Evolutionary conservation across 1,284 basidiomycete genomes (phyloP).

Genomic region (Dichomitus squalens): DNA sequence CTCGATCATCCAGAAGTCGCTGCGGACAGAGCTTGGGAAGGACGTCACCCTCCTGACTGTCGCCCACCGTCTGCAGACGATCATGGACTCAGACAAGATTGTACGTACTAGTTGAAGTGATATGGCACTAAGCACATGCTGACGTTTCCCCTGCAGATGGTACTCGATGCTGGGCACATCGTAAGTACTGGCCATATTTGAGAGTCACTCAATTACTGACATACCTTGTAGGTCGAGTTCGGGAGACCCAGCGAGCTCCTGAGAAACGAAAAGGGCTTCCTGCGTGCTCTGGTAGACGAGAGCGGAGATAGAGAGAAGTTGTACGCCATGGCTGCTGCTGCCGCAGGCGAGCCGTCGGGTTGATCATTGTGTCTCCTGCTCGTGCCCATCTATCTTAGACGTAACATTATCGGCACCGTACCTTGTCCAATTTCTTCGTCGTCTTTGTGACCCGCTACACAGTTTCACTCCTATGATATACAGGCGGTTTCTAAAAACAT

Average conservation of each 20-base stretch:
- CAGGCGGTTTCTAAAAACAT: no score
- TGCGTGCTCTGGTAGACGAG: constrained; percentile 60
- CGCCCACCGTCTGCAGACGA: constrained; percentile 71
- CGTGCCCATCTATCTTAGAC: no score
- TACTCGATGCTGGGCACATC: constrained; percentile 40
- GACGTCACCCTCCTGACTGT: constrained; percentile 67
- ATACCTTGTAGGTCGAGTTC: constrained; percentile 49
- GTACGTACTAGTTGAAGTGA: constrained; percentile 30
- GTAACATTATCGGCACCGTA: no score
- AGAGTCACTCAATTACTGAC: no score
- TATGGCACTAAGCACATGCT: constrained; percentile 1
- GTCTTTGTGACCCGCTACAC: no score
- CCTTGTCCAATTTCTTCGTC: no score
- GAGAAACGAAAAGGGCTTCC: constrained; percentile 47
- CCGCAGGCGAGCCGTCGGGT: no score
- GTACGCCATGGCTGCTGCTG: constrained; percentile 51
- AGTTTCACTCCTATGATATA: no score
- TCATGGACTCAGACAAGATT: constrained; percentile 60
- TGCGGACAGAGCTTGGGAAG: constrained; percentile 52
- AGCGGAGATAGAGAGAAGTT: constrained; percentile 54
- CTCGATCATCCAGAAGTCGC: constrained; percentile 56
- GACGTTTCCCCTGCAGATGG: constrained; percentile 32
- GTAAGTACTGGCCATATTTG: no score
- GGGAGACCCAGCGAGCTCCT: constrained; percentile 65
- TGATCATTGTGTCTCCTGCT: no score